Percentiles rank a stretch among this genome's conserved stretches.
phyloP scores from a whole-genome alignment of 805 yeast genomes.

The Kurtzmaniella fragi region DNA sequence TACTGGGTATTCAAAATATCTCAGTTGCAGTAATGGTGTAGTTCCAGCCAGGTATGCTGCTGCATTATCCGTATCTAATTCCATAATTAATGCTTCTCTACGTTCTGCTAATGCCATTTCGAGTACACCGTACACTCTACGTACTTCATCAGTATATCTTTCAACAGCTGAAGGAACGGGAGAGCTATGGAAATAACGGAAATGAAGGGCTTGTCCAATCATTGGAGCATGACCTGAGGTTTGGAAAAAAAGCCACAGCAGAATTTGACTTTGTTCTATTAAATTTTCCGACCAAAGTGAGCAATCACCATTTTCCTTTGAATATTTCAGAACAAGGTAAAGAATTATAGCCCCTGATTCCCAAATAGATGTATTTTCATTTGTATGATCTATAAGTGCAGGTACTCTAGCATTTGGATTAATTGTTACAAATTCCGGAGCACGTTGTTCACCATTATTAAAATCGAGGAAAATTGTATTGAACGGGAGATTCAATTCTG shows the following conservation, averaged over 20 bases:
- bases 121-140: conserved; percentile 88
- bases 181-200: conserved; percentile 82
- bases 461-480: conserved; percentile 83
- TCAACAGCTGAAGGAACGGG: conserved; percentile 86
- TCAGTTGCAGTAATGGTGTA: conserved; percentile 77
- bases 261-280: conserved; percentile 77
- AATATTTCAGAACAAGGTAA: conserved; percentile 68
- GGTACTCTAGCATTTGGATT: conserved; percentile 97
- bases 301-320: conserved; percentile 61
- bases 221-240: conserved; percentile 98
- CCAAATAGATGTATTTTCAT: conserved; percentile 81
- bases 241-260: conserved; percentile 90
- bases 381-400: conserved; percentile 83
- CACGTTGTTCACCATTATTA: conserved; percentile 83
- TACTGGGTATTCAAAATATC: conserved; percentile 88
- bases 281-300: conserved; percentile 76
- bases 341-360: conserved; percentile 90
- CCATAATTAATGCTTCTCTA: conserved; percentile 86
- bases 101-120: conserved; percentile 94
- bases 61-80: conserved; percentile 79
- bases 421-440: conserved; percentile 89
- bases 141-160: conserved; percentile 79
- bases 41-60: conserved; percentile 86
- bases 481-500: conserved; percentile 76
- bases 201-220: conserved; percentile 96